A percentile compares a stretch with the other conserved stretches of the same genome.
Evolutionary conservation across 2,329 filamentous ascomycete species (phyloP).

Genomic region (Chaetomium sp.): DNA sequence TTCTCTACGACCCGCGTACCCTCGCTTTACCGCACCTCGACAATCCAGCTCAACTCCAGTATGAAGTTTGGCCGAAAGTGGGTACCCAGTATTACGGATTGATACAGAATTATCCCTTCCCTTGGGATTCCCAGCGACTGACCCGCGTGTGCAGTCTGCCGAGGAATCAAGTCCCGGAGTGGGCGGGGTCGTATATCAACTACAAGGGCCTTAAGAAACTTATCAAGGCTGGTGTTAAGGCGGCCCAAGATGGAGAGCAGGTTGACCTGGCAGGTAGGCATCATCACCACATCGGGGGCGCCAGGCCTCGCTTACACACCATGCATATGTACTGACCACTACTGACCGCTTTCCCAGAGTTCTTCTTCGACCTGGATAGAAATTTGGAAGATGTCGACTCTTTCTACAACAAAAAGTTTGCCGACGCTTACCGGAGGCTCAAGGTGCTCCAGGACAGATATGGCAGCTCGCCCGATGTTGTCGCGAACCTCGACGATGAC

Average conservation of each 20-base stretch:
- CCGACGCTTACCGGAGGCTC: slow-evolving; percentile 79
- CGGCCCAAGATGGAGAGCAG: slow-evolving; percentile 67
- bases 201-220: slow-evolving; percentile 94
- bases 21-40: not conserved
- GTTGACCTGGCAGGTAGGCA: slow-evolving; percentile 84
- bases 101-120: not conserved
- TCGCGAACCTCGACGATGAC: slow-evolving; percentile 77
- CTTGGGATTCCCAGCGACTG: slow-evolving; percentile 16
- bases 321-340: slow-evolving; percentile 25
- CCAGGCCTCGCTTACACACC: not conserved
- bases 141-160: slow-evolving; percentile 57
- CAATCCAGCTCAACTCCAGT: slow-evolving; percentile 2
- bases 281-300: slow-evolving; percentile 15
- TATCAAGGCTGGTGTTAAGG: slow-evolving; percentile 76
- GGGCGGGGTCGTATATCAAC: slow-evolving; percentile 82
- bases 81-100: slow-evolving; percentile 14
- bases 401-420: slow-evolving; percentile 96
- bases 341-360: slow-evolving; percentile 72
- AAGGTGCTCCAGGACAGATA: slow-evolving; percentile 87
- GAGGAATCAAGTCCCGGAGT: slow-evolving; percentile 84
- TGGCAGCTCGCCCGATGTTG: slow-evolving; percentile 69
- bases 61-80: slow-evolving; percentile 47
- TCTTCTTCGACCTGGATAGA: slow-evolving; percentile 94
- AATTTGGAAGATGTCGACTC: slow-evolving; percentile 96
- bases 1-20: not conserved